These are phyloP conservation scores for Sporisorium scitamineum DNA, from an alignment of 1,284 basidiomycete genomes.

Conservation along the genomic window DNA sequence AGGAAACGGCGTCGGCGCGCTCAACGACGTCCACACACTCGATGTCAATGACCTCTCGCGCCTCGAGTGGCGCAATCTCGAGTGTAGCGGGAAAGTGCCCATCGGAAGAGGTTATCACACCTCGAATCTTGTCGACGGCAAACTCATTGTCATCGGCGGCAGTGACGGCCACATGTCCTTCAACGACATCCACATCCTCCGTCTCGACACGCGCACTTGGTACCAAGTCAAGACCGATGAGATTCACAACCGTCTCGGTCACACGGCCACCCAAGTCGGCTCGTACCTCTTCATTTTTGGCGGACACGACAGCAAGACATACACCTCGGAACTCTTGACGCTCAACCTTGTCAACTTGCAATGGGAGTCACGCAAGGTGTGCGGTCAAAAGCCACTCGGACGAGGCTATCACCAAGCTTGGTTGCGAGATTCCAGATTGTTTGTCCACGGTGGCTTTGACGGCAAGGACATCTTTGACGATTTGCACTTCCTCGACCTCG, in stretches of 20 bases:
- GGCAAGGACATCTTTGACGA: conserved; percentile 85
- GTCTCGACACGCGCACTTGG: conserved; percentile 72
- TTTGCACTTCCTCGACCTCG: conserved; percentile 84
- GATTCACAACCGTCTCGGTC: conserved; percentile 76
- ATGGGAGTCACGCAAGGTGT: conserved; percentile 76
- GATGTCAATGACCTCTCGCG: conserved; percentile 75
- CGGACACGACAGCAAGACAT: conserved; percentile 84
- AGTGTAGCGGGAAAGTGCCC: conserved; percentile 65
- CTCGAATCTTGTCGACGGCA: conserved; percentile 83
- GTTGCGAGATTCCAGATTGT: conserved; percentile 84
- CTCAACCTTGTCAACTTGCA: conserved; percentile 83
- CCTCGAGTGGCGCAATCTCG: conserved; percentile 75
- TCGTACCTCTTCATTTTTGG: conserved; percentile 90
- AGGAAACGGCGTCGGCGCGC: conserved; percentile 85
- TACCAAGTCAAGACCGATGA: conserved; percentile 51
- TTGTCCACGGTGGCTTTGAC: conserved; percentile 89
- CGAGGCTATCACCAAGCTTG: conserved; percentile 86
- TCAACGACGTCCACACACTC: conserved; percentile 90
- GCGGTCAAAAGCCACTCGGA: conserved; percentile 77
- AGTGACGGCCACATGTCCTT: conserved; percentile 76
- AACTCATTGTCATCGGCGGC: conserved; percentile 85
- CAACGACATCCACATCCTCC: conserved; percentile 86
- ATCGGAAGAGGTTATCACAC: conserved; percentile 88
- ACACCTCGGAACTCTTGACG: conserved; percentile 81
- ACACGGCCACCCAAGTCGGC: conserved; percentile 90